Evolutionary conservation across 148 eudicot species (phyloP).

Genomic region (Camellia lanceoleosa): DNA sequence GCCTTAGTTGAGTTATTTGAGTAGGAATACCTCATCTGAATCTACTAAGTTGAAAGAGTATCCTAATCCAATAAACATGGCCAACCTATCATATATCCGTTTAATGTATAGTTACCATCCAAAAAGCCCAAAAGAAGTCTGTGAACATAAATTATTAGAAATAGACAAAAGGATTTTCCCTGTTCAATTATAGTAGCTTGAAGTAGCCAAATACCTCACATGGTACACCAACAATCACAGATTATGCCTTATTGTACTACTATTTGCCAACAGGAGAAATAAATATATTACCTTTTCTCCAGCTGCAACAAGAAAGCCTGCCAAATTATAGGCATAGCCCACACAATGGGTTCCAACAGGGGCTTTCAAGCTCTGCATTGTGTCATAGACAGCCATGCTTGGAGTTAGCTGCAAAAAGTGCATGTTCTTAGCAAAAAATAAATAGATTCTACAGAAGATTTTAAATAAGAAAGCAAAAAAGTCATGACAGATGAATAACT

Average conservation of each 20-base stretch:
- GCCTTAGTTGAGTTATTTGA: too few species aligned
- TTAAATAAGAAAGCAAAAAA: background rate
- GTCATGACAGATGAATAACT: slow-evolving; percentile 32
- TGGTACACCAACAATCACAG: background rate
- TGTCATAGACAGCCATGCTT: slow-evolving; percentile 81
- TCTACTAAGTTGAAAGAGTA: too few species aligned
- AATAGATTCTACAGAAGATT: background rate
- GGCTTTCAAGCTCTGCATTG: slow-evolving; percentile 75
- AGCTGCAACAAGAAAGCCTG: slow-evolving; percentile 79
- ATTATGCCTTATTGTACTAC: background rate
- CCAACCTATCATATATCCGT: background rate
- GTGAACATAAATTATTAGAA: background rate
- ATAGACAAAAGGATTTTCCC: background rate
- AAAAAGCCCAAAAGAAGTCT: background rate
- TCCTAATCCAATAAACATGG: too few species aligned
- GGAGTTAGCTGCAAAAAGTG: slow-evolving; percentile 67
- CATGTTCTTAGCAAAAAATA: slow-evolving; percentile 5
- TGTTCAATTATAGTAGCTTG: background rate
- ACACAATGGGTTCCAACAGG: slow-evolving; percentile 78
- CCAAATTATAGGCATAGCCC: slow-evolving; percentile 70
- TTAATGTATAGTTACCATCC: background rate
- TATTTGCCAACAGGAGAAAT: background rate
- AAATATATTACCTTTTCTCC: slow-evolving; percentile 66
- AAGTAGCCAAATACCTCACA: background rate
- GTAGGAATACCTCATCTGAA: background rate